phyloP scores from a whole-genome alignment of 2,329 filamentous ascomycete genomes.

The Hypoxylon sp. region DNA sequence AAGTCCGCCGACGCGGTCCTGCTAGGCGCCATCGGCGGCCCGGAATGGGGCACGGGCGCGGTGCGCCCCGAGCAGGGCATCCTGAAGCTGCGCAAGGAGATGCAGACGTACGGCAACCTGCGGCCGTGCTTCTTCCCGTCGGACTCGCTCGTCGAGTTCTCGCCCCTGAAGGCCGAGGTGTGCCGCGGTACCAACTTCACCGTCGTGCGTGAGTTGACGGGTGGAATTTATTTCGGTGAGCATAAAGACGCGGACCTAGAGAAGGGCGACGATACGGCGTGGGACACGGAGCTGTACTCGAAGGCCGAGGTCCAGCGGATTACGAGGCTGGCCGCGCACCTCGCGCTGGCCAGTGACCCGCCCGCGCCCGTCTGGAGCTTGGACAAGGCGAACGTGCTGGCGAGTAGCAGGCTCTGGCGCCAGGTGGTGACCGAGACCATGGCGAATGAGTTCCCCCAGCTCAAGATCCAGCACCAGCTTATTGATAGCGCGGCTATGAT shows the following conservation, averaged over 20 bases:
- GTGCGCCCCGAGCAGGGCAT: constrained; percentile 94
- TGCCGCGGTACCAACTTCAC: constrained; percentile 91
- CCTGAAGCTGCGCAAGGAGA: constrained; percentile 90
- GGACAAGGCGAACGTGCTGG: constrained; percentile 97
- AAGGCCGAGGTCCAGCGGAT: constrained; percentile 89
- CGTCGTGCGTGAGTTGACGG: constrained; percentile 91
- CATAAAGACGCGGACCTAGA: constrained; percentile 83
- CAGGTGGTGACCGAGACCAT: constrained; percentile 88
- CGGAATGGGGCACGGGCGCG: constrained; percentile 90
- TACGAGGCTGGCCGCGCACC: constrained; percentile 80
- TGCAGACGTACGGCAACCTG: constrained; percentile 94
- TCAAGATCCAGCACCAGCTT: constrained; percentile 87
- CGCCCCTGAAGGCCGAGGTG: constrained; percentile 86
- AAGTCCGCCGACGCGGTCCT: constrained; percentile 90
- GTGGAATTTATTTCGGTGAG: constrained; percentile 95
- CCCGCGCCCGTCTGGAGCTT: constrained; percentile 85
- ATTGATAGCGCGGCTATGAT: constrained; percentile 98
- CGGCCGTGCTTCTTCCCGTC: constrained; percentile 96
- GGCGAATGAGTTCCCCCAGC: constrained; percentile 86
- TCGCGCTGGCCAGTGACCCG: constrained; percentile 81
- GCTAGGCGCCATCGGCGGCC: constrained; percentile 94
- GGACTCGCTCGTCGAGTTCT: constrained; percentile 83
- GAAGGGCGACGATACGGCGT: constrained; percentile 70
- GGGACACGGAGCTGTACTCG: constrained; percentile 90
- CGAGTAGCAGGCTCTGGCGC: constrained; percentile 89